These are phyloP conservation scores for Daldinia vernicosa DNA, from an alignment of 495 filamentous ascomycete genomes.

Conservation along the genomic window DNA sequence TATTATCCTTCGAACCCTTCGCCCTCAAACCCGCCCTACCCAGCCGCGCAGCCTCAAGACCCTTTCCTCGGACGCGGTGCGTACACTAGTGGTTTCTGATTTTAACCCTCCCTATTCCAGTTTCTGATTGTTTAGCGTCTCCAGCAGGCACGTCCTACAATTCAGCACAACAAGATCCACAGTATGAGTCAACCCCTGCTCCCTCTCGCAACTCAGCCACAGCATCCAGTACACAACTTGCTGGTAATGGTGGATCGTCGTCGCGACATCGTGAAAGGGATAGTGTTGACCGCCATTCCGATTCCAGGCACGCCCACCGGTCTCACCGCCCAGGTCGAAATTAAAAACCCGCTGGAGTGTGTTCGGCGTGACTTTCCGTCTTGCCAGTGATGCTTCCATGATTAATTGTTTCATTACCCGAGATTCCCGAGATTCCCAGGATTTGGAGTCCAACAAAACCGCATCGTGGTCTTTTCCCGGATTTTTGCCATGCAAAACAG, in stretches of 20 bases:
- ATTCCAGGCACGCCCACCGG: slow-evolving; percentile 48
- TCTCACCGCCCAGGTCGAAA: slow-evolving; percentile 45
- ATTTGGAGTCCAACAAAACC: slow-evolving; percentile 43
- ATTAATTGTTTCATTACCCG: slow-evolving; percentile 48
- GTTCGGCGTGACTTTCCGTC: slow-evolving; percentile 39
- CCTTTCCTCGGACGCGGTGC: slow-evolving; percentile 63
- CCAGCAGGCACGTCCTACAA: slow-evolving; percentile 59
- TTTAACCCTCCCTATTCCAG: slow-evolving; percentile 36
- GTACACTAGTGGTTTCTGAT: slow-evolving; percentile 51
- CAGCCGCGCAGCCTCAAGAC: slow-evolving; percentile 54
- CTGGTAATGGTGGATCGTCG: slow-evolving; percentile 42
- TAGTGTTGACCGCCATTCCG: slow-evolving; percentile 50
- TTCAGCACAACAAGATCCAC: slow-evolving; percentile 46
- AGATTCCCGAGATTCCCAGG: slow-evolving; percentile 47
- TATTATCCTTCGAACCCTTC: slow-evolving; percentile 49
- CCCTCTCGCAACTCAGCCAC: slow-evolving; percentile 42
- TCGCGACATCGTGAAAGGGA: slow-evolving; percentile 53
- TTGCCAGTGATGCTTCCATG: slow-evolving; percentile 40
- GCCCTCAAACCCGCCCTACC: slow-evolving; percentile 43
- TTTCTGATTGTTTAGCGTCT: slow-evolving; percentile 63
- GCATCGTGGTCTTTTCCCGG: slow-evolving; percentile 39
- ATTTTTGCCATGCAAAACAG: slow-evolving; percentile 48
- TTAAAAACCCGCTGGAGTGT: slow-evolving; percentile 38
- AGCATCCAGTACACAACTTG: slow-evolving; percentile 46
- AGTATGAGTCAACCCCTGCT: slow-evolving; percentile 49